Evolutionary conservation across 306 rosid species (phyloP), one percentile per base, ranked within the genome.

Genomic region (Mucuna pruriens): DNA sequence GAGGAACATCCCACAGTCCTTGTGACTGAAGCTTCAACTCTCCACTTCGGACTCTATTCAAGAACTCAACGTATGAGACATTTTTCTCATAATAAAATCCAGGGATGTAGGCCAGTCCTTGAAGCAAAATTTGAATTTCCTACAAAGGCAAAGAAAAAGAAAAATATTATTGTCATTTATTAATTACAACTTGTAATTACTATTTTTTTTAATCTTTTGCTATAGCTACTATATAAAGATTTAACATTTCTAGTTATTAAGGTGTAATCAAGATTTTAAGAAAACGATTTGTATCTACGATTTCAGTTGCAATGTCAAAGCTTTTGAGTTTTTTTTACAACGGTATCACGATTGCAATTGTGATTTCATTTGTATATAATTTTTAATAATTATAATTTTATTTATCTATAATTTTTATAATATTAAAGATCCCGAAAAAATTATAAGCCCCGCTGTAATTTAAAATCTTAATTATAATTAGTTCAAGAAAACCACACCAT

Each of bases 1-100:
- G 98, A 78, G 97, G 98, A 80, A 92, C 94, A 17, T 92, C 90
- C 98, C 98, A 95, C 2, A 87, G 60, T 70, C 98, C 97, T 83
- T 91, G 90, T 55, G 92, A 88, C 25, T 87, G 87, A 85, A 95
- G 95, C 82, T 86, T 84, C 58, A 90, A 69, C 85, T 95, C 98
- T 64, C 95, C 97, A 40, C 84, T 71, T 64, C 91, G 83, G 34
- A 92, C 97, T 87, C 98, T 83, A 80, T 91, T 89, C 52, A 92
- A 84, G 85, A 95, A 95, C n/a, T 88, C 97, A 15, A 78, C 77
- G 61, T 85, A 92, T 0, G 92, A 54, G 9, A 87, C 90, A 70
- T 92, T 90, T 68, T 89, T 92, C 82, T 90, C 95, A 26, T 86
- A 95, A 61, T 60, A 70, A 68, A 87, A 87, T 49, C 92, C 97